Conservation (phyloP, 1,284 basidiomycete genomes). For the Malassezia brasiliensis region DNA sequence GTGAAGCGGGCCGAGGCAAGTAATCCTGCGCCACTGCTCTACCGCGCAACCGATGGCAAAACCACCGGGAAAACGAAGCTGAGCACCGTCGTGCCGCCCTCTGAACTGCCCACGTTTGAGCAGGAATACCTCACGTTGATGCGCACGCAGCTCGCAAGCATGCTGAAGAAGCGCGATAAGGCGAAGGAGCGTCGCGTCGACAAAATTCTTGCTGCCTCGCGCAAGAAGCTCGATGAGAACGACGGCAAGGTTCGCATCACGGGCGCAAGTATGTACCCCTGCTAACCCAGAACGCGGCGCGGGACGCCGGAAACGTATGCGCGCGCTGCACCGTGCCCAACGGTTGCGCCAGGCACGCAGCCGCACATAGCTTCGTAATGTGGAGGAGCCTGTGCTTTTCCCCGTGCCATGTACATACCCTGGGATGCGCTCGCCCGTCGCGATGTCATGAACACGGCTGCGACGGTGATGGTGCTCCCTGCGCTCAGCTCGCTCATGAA, state of each 20-base stretch:
- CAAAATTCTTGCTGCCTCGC: conserved; percentile 28
- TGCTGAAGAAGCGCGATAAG: conserved; percentile 40
- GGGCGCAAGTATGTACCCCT: conserved; percentile 11
- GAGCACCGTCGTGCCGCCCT: conserved; percentile 26
- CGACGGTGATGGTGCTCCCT: not conserved
- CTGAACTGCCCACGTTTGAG: conserved; percentile 24
- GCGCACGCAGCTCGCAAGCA: conserved; percentile 26
- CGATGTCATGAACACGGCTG: not conserved
- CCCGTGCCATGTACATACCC: not conserved
- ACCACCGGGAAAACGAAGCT: conserved; percentile 22
- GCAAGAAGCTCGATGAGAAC: conserved; percentile 30
- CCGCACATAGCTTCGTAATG: not conserved
- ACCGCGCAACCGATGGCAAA: conserved; percentile 35
- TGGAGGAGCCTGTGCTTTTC: not conserved
- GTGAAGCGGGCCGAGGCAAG: conserved; percentile 20
- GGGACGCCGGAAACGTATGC: conserved; percentile 17
- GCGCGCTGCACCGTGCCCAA: conserved; percentile 8
- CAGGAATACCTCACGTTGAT: conserved; percentile 27
- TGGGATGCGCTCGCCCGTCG: not conserved
- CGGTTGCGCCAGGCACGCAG: conserved; percentile 4
- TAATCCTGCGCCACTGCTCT: conserved; percentile 23
- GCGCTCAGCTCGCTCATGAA: conserved; percentile 24
- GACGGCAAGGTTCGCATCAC: conserved; percentile 28
- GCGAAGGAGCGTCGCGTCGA: conserved; percentile 43
- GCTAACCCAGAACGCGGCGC: conserved; percentile 15